Evolutionary conservation across 352 stramenopile species (phyloP).

Genomic region (Phytophthora foliorum): DNA sequence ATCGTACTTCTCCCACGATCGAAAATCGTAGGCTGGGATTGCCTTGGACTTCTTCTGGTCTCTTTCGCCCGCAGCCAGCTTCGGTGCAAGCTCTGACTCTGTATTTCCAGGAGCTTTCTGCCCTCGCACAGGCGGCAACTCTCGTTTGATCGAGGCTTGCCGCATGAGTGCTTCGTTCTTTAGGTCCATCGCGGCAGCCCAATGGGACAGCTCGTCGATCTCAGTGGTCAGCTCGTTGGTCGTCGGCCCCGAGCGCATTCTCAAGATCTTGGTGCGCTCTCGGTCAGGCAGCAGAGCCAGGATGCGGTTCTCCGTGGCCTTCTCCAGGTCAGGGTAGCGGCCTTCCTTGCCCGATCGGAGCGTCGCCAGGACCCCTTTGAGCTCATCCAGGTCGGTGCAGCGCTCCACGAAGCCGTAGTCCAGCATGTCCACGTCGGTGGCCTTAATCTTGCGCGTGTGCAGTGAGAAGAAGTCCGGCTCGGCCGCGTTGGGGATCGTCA

Average conservation of each 20-base stretch:
- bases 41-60: conserved; percentile 41
- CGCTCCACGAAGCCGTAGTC: conserved; percentile 94
- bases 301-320: conserved; percentile 80
- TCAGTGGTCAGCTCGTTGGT: conserved; percentile 66
- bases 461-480: conserved; percentile 84
- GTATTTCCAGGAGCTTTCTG: conserved; percentile 21
- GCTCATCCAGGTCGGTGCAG: conserved; percentile 83
- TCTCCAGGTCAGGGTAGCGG: conserved; percentile 90
- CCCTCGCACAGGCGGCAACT: conserved; percentile 69
- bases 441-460: conserved; percentile 73
- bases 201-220: conserved; percentile 69
- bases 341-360: conserved; percentile 93
- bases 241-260: conserved; percentile 69
- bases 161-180: conserved; percentile 62
- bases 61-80: conserved; percentile 7
- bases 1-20: conserved; percentile 93
- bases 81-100: conserved; percentile 10
- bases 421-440: conserved; percentile 89
- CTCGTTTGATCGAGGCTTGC: conserved; percentile 34
- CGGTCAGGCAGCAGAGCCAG: conserved; percentile 79
- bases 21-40: conserved; percentile 92
- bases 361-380: conserved; percentile 88
- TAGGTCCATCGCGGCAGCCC: conserved; percentile 65
- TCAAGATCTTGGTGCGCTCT: conserved; percentile 78
- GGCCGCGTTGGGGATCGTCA: conserved; percentile 44